Conservation (phyloP, 2,329 filamentous ascomycete genomes). For the Fusarium transvaalense region DNA sequence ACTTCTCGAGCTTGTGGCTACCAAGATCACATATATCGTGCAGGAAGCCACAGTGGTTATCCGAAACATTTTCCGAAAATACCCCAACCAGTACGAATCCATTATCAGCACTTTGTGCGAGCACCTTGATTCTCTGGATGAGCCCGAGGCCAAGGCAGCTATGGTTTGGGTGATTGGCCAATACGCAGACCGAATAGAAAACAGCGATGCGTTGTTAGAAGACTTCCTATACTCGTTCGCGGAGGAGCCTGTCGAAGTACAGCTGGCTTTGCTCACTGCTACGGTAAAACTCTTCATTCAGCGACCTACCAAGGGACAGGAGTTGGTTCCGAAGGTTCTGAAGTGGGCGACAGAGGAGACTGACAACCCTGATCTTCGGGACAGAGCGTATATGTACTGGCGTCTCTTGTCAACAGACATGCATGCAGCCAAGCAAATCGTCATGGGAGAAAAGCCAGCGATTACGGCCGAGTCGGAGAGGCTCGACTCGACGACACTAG, state of each 20-base stretch:
- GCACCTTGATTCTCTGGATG: conserved; percentile 94
- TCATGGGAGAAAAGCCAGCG: conserved; percentile 97
- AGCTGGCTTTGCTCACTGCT: conserved; percentile 91
- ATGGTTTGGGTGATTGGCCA: conserved; percentile 99
- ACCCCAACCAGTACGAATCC: conserved; percentile 97
- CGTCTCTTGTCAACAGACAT: conserved; percentile 93
- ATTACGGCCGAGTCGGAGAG: conserved; percentile 98
- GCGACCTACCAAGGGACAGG: conserved; percentile 91
- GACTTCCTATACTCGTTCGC: conserved; percentile 95
- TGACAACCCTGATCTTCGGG: conserved; percentile 96
- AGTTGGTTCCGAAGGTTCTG: conserved; percentile 91
- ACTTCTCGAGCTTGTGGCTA: conserved; percentile 90
- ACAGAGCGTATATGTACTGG: conserved; percentile 99
- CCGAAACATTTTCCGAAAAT: conserved; percentile 98
- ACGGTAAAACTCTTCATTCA: conserved; percentile 99
- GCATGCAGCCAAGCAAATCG: conserved; percentile 83
- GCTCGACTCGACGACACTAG: conserved; percentile 88
- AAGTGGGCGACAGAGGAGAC: conserved; percentile 99
- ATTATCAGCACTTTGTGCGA: conserved; percentile 97
- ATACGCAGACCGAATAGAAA: conserved; percentile 97
- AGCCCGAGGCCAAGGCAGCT: conserved; percentile 96
- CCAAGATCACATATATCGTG: conserved; percentile 99
- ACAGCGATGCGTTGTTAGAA: conserved; percentile 91
- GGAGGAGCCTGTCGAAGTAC: conserved; percentile 95
- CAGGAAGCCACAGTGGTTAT: conserved; percentile 99